Evolutionary conservation across 495 filamentous ascomycete genomes (phyloP), one percentile per base, ranked within the genome.

Genomic region (Hypoxylon subgilvum): DNA sequence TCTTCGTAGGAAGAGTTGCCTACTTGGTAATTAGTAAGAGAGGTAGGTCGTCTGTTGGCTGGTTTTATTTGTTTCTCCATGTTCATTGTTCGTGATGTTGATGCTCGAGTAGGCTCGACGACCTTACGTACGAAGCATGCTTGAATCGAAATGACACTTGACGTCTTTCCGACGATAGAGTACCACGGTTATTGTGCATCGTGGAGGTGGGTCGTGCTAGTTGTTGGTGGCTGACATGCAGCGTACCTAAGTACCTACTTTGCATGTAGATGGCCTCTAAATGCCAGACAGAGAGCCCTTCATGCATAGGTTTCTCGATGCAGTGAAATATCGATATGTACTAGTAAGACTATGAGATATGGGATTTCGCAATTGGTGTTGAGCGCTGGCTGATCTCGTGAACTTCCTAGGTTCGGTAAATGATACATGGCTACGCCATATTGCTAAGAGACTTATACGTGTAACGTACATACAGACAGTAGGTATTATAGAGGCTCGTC

Each of bases 171-270:
- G 23, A 3, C 8, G 23, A 27, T 27, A 27, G n/a, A n/a, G n/a
- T 7, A 45, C 16, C n/a, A 23, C 9, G 27, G 39, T 21, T 42
- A 22, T 12, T 25, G 39, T 21, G 22, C 39, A 25, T 51, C 39
- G 22, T 30, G 38, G 34, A 42, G 38, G 50, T 50, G 57, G 57
- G 36, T 30, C 50, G 19, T 50, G 19, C 28, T 30, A 43, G 23
- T n/a, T n/a, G 43, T 31, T 7, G 52, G 42, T 48, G 57, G 57
- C 49, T 61, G 44, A 56, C 38, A 7, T 56, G 40, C 27, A 54
- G 34, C 57, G 49, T 52, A 14, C 38, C 18, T 31, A 35, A 32
- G n/a, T 27, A 27, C n/a, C n/a, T n/a, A n/a, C n/a, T n/a, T n/a
- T n/a, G n/a, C n/a, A n/a, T n/a, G n/a, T n/a, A n/a, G n/a, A n/a